Evolutionary conservation across 495 filamentous ascomycete genomes (phyloP).

Genomic region (Chaetomidium leptoderma): DNA sequence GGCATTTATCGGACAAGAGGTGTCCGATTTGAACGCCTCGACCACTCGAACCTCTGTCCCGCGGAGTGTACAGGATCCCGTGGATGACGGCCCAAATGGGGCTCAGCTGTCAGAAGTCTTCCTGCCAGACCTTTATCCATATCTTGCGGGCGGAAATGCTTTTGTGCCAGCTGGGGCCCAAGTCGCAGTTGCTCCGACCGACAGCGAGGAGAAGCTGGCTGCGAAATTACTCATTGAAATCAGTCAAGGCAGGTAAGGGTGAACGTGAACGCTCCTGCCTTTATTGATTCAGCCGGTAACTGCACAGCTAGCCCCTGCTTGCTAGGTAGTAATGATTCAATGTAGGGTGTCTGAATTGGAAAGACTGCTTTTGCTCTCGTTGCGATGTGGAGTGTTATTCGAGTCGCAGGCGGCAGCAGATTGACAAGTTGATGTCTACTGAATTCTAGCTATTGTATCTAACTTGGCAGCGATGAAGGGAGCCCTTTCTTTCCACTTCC

Average conservation of each 20-base stretch:
- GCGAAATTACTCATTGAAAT: constrained; percentile 3
- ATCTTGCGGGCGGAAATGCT: not conserved
- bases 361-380: not conserved
- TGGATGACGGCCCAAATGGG: no score
- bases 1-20: not conserved
- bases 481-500: no score
- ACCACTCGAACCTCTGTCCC: not conserved
- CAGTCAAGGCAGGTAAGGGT: not conserved
- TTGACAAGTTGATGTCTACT: no score
- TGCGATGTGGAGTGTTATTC: no score
- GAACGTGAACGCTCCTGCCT: no score
- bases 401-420: not conserved
- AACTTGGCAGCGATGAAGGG: no score
- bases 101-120: not conserved
- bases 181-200: not conserved
- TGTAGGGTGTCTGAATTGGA: constrained; percentile 1
- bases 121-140: not conserved
- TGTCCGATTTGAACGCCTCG: not conserved
- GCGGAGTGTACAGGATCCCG: constrained; percentile 1
- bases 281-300: no score
- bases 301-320: not conserved
- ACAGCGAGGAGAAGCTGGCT: constrained; percentile 2
- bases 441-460: no score
- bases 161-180: not conserved
- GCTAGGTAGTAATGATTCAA: not conserved